Evolutionary conservation across 805 yeast genomes (phyloP).

Genomic region (Sporopachydermia quercuum): DNA sequence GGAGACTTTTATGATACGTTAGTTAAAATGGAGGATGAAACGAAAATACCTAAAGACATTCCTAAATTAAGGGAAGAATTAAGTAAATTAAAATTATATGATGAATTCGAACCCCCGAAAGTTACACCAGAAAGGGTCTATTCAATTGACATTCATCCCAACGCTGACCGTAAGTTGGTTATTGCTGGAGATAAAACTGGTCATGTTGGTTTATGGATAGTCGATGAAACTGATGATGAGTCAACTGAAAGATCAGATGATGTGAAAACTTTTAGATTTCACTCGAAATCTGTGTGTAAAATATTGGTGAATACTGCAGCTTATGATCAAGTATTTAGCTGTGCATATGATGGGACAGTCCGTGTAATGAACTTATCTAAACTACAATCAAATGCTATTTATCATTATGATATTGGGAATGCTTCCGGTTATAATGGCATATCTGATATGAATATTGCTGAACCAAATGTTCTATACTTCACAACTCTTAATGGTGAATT

Average conservation of each 20-base stretch:
- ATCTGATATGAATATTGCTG: slow-evolving; percentile 54
- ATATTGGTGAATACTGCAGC: slow-evolving; percentile 37
- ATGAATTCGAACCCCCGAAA: slow-evolving; percentile 49
- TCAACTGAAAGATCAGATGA: slow-evolving; percentile 25
- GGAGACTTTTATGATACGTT: slow-evolving; percentile 20
- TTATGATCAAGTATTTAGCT: slow-evolving; percentile 43
- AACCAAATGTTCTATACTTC: slow-evolving; percentile 45
- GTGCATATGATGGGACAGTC: slow-evolving; percentile 82
- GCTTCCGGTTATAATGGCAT: slow-evolving; percentile 38
- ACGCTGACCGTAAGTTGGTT: slow-evolving; percentile 41
- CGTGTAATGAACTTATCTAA: slow-evolving; percentile 46
- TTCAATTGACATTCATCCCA: slow-evolving; percentile 64
- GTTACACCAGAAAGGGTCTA: slow-evolving; percentile 61
- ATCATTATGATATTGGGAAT: slow-evolving; percentile 29
- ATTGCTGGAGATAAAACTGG: slow-evolving; percentile 89
- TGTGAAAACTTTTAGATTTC: slow-evolving; percentile 52
- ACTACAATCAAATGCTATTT: not conserved
- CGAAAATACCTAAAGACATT: slow-evolving; percentile 38
- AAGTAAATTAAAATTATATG: slow-evolving; percentile 33
- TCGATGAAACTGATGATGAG: slow-evolving; percentile 23
- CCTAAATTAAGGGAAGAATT: slow-evolving; percentile 38
- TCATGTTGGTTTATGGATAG: slow-evolving; percentile 78
- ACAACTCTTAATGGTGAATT: slow-evolving; percentile 75
- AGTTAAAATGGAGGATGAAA: slow-evolving; percentile 33
- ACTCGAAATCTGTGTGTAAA: slow-evolving; percentile 58